These are phyloP conservation scores for Spathaspora boniae DNA, from an alignment of 805 yeast species.

Conservation along the genomic window DNA sequence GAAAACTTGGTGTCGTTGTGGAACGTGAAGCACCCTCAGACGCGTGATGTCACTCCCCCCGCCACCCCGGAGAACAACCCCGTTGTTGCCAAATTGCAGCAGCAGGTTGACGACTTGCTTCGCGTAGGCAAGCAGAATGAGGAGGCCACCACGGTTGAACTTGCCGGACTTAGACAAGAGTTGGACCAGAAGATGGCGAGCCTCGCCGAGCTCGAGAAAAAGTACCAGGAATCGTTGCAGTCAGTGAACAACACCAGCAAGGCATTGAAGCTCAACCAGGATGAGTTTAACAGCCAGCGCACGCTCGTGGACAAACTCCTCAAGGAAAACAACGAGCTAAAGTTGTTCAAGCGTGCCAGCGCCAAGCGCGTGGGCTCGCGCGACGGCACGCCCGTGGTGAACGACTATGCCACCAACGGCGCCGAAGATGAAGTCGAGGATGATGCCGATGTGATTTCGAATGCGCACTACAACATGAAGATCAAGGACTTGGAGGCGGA, in stretches of 20 bases:
- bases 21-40: constrained; percentile 17
- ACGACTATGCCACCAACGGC: constrained; percentile 17
- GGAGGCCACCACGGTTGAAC: constrained; percentile 32
- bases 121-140: constrained; percentile 43
- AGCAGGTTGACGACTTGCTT: constrained; percentile 55
- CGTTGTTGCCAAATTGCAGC: constrained; percentile 43
- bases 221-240: constrained; percentile 67
- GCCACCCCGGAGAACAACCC: constrained; percentile 16
- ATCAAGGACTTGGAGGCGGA: constrained; percentile 84
- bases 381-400: constrained; percentile 21
- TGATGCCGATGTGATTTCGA: constrained; percentile 29
- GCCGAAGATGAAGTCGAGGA: constrained; percentile 13
- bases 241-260: constrained; percentile 71
- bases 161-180: constrained; percentile 27
- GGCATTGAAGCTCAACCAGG: constrained; percentile 71
- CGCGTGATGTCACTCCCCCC: constrained; percentile 8
- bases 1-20: constrained; percentile 34
- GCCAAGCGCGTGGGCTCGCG: constrained; percentile 29
- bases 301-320: constrained; percentile 51
- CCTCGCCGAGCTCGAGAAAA: constrained; percentile 49
- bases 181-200: constrained; percentile 25
- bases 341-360: constrained; percentile 45
- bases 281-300: constrained; percentile 62
- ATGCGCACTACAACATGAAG: constrained; percentile 67
- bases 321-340: constrained; percentile 68